phyloP scores from a whole-genome alignment of 2,329 filamentous ascomycete species.

The Hortaea werneckii region DNA sequence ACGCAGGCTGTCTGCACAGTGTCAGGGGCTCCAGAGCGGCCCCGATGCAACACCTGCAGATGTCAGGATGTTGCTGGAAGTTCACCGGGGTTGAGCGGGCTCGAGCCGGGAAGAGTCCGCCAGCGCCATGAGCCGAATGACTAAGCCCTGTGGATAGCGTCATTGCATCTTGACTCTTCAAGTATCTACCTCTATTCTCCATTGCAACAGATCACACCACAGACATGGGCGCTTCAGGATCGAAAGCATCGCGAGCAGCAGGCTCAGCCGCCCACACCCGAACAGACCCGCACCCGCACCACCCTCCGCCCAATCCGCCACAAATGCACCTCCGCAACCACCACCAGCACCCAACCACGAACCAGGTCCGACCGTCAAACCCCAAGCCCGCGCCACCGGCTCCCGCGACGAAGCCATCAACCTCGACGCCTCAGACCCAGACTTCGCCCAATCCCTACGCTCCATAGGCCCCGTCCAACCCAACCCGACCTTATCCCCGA shows the following conservation, averaged over 20 bases:
- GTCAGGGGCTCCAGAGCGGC: no score
- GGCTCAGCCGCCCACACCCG: conserved; percentile 44
- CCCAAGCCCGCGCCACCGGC: conserved; percentile 28
- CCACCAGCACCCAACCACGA: conserved; percentile 19
- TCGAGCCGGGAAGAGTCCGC: no score
- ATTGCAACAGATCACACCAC: not conserved
- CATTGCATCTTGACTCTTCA: not conserved
- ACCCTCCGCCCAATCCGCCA: conserved; percentile 16
- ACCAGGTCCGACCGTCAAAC: conserved; percentile 33
- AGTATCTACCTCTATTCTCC: not conserved
- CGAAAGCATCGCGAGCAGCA: conserved; percentile 44
- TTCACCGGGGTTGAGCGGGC: no score
- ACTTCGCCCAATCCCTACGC: conserved; percentile 73
- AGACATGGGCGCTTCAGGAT: conserved; percentile 48
- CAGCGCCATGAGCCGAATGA: no score
- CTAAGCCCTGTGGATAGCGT: no score
- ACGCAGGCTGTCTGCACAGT: no score
- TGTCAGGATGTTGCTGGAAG: no score
- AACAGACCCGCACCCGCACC: conserved; percentile 25
- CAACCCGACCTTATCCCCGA: conserved; percentile 45
- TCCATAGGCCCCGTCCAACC: conserved; percentile 49
- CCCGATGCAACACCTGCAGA: no score
- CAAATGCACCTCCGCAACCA: conserved; percentile 17
- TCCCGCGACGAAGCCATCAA: conserved; percentile 42
- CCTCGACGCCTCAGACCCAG: conserved; percentile 50